Conservation (phyloP, 1,284 basidiomycete genomes). For the Ganoderma meredithae region DNA sequence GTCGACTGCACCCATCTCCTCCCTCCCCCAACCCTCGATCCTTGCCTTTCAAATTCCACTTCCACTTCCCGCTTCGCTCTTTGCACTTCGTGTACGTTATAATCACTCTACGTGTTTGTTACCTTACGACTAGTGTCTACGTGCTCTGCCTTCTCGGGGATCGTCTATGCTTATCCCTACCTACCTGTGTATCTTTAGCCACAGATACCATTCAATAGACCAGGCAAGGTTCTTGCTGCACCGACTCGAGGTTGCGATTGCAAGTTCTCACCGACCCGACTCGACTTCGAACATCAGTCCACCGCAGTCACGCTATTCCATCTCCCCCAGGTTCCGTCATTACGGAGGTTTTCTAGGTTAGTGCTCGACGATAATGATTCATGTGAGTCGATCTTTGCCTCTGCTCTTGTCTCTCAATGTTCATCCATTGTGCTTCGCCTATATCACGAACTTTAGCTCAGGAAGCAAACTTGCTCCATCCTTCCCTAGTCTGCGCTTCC, state of each 20-base stretch:
- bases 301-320: too few relatives aligned
- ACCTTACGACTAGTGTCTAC: constrained; percentile 9
- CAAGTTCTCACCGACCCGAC: not conserved
- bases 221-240: not conserved
- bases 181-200: constrained; percentile 10
- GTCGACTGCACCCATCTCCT: not conserved
- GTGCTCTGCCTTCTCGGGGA: not conserved
- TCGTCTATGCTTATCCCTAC: not conserved
- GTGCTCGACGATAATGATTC: not conserved
- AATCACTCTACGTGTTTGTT: constrained; percentile 6
- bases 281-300: not conserved
- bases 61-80: not conserved
- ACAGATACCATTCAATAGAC: constrained; percentile 10
- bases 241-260: not conserved
- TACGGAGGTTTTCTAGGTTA: too few relatives aligned
- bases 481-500: not conserved
- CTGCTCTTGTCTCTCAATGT: not conserved
- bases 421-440: not conserved
- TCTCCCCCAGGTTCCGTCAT: too few relatives aligned
- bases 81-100: constrained; percentile 3
- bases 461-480: not conserved
- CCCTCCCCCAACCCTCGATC: not conserved
- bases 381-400: not conserved
- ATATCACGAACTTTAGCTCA: not conserved
- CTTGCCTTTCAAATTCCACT: not conserved